phyloP scores from a whole-genome alignment of 352 stramenopile genomes.

The Peronosclerospora sorghi region DNA sequence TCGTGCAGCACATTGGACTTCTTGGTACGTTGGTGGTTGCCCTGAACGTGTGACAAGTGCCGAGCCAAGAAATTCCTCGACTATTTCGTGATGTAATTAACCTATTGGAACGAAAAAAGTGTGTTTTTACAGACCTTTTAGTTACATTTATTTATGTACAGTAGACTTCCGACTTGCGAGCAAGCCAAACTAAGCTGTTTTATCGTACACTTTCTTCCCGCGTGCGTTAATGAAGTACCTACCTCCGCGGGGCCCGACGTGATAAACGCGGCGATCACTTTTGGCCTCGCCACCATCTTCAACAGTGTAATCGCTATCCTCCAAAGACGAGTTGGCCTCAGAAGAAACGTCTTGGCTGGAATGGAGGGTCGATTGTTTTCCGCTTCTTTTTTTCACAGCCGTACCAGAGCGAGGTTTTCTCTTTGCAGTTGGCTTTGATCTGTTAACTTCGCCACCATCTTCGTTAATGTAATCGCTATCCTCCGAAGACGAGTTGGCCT shows the following conservation, averaged over 20 bases:
- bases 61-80: no score
- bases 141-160: no score
- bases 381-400: constrained; percentile 1
- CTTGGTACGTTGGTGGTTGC: no score
- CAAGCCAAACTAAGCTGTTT: no score
- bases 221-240: constrained; percentile 19
- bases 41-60: no score
- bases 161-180: no score
- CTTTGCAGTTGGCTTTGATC: constrained; percentile 2
- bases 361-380: background rate
- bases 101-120: no score
- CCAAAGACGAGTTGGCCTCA: background rate
- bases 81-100: no score
- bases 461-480: background rate
- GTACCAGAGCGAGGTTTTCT: background rate
- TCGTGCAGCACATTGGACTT: no score
- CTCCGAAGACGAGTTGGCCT: background rate
- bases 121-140: no score
- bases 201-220: constrained; percentile 22
- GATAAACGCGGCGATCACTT: constrained; percentile 1
- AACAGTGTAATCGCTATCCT: background rate
- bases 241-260: constrained; percentile 19
- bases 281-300: background rate
- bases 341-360: constrained; percentile 5
- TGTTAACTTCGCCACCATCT: background rate